Percentiles rank a stretch among this genome's conserved stretches.
Conservation (phyloP, 192 early-diverging fungal species). For the Entomortierella chlamydospora region DNA sequence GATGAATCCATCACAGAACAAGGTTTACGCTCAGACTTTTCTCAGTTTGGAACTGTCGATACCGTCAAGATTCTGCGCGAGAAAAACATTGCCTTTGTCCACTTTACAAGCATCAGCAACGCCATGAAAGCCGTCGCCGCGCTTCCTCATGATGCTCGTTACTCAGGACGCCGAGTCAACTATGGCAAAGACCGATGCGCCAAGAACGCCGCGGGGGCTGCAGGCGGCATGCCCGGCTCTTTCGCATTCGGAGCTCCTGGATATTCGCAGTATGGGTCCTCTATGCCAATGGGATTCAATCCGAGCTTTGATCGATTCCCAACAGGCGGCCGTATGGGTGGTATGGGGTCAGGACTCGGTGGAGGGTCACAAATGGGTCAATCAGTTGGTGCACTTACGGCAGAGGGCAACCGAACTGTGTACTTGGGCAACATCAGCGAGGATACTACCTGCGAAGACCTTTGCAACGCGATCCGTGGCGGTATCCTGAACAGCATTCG, state of each 20-base stretch:
- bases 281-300: slow-evolving; percentile 28
- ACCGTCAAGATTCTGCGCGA: slow-evolving; percentile 77
- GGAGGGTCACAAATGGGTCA: slow-evolving; percentile 11
- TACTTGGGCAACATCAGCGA: slow-evolving; percentile 85
- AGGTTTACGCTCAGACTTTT: slow-evolving; percentile 68
- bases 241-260: slow-evolving; percentile 37
- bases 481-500: slow-evolving; percentile 85
- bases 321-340: slow-evolving; percentile 28
- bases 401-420: slow-evolving; percentile 78
- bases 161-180: slow-evolving; percentile 73
- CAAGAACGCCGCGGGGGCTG: slow-evolving; percentile 19
- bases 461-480: slow-evolving; percentile 90
- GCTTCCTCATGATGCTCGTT: slow-evolving; percentile 69
- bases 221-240: slow-evolving; percentile 14
- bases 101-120: slow-evolving; percentile 75
- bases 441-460: slow-evolving; percentile 83
- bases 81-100: slow-evolving; percentile 88
- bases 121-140: slow-evolving; percentile 81
- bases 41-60: slow-evolving; percentile 79
- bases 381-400: slow-evolving; percentile 30
- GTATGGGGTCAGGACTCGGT: not conserved
- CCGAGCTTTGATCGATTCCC: slow-evolving; percentile 52
- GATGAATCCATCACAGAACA: slow-evolving; percentile 73
- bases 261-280: slow-evolving; percentile 28
- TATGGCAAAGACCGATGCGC: slow-evolving; percentile 92